phyloP scores from a whole-genome alignment of 768 basidiomycete genomes.

The Antrodiella citrinella region DNA sequence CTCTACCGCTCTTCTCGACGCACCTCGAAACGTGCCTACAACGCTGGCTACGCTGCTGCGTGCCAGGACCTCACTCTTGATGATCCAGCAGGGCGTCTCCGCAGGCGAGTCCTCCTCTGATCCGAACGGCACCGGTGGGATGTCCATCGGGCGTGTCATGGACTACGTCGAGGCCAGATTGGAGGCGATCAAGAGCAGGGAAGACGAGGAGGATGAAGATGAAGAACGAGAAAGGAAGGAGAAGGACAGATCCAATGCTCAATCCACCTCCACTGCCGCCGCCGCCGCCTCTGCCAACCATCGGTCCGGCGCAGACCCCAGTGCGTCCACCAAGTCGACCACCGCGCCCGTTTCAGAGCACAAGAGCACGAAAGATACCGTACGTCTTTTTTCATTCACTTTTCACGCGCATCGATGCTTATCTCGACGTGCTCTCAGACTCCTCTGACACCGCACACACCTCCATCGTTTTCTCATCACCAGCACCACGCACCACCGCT shows the following conservation, averaged over 20 bases:
- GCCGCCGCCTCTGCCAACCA: conserved; percentile 12
- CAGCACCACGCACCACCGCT: conserved; percentile 8
- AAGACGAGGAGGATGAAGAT: conserved; percentile 81
- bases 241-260: conserved; percentile 15
- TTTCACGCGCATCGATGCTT: conserved; percentile 10
- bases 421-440: conserved; percentile 19
- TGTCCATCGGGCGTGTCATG: conserved; percentile 75
- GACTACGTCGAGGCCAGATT: conserved; percentile 80
- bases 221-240: conserved; percentile 55
- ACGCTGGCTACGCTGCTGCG: conserved; percentile 71
- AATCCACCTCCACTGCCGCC: conserved; percentile 3
- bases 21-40: conserved; percentile 74
- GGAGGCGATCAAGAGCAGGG: conserved; percentile 64
- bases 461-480: conserved; percentile 19
- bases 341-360: no score
- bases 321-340: conserved; percentile 10
- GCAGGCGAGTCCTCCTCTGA: conserved; percentile 34
- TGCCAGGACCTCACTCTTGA: conserved; percentile 73
- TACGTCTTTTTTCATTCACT: conserved; percentile 19
- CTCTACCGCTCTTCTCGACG: conserved; percentile 74
- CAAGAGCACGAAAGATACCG: conserved; percentile 21
- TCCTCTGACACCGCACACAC: conserved; percentile 22
- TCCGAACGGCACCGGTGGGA: conserved; percentile 39
- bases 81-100: conserved; percentile 81
- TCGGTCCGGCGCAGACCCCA: conserved; percentile 5